Percentiles rank a stretch among this genome's conserved stretches.
phyloP scores from a whole-genome alignment of 2,329 filamentous ascomycete species.

The Emmonsia crescens region DNA sequence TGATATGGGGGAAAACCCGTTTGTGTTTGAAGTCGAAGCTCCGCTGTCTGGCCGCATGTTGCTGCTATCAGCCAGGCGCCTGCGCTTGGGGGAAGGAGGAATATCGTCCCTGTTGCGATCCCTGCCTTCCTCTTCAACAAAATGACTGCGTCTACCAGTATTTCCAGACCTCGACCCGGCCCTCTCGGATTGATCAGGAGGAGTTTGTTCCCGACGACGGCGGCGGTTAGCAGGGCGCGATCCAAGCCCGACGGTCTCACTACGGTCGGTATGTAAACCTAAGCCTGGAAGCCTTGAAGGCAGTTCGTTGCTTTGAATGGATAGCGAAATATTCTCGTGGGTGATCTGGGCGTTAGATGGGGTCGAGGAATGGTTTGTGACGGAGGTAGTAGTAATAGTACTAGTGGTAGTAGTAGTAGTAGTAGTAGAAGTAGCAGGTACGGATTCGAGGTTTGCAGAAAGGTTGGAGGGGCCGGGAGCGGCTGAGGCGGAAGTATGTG shows the following conservation, averaged over 20 bases:
- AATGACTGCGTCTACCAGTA: conserved; percentile 18
- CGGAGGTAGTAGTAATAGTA: conserved; percentile 7
- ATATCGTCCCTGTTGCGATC: conserved; percentile 19
- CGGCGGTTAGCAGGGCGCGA: conserved; percentile 19
- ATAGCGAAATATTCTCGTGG: not conserved
- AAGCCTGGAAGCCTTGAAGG: conserved; percentile 1
- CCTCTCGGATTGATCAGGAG: conserved; percentile 19
- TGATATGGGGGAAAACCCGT: conserved; percentile 45
- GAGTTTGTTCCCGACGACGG: conserved; percentile 22
- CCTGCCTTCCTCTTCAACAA: conserved; percentile 19
- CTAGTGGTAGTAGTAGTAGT: conserved; percentile 16
- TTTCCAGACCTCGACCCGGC: conserved; percentile 15
- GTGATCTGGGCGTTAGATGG: conserved; percentile 7
- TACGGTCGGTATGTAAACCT: conserved; percentile 1
- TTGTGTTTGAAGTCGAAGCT: conserved; percentile 37
- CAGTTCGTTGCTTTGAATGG: not conserved
- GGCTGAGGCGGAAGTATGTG: conserved; percentile 48
- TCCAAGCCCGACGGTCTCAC: conserved; percentile 5
- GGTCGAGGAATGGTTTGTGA: conserved; percentile 8
- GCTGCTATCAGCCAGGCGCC: conserved; percentile 42
- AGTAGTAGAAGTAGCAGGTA: conserved; percentile 39
- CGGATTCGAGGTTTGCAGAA: conserved; percentile 42
- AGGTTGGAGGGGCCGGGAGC: conserved; percentile 56
- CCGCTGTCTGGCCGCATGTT: conserved; percentile 56
- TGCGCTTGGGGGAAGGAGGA: conserved; percentile 44